Evolutionary conservation across 2,329 filamentous ascomycete species (phyloP).

Genomic region (Pseudopithomyces maydicus): DNA sequence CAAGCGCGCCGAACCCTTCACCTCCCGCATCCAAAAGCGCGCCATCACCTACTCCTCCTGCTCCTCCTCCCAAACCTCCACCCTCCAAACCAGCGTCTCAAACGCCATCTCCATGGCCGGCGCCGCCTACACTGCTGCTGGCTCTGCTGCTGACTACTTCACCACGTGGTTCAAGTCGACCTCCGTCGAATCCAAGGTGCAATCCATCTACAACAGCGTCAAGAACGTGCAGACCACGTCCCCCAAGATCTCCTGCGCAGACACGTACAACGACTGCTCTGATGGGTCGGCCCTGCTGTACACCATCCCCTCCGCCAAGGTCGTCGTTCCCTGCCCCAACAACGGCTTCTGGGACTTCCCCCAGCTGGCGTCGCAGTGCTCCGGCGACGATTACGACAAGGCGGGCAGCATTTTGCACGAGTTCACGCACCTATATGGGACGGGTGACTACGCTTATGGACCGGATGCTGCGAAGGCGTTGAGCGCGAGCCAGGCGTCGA

Average conservation of each 20-base stretch:
- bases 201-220: conserved; percentile 18
- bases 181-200: conserved; percentile 16
- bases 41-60: conserved; percentile 20
- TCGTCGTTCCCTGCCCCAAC: conserved; percentile 15
- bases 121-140: conserved; percentile 17
- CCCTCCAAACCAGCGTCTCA: conserved; percentile 14
- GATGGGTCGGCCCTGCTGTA: conserved; percentile 16
- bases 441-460: conserved; percentile 9
- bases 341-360: conserved; percentile 18
- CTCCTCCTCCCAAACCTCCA: conserved; percentile 15
- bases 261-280: conserved; percentile 16
- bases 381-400: conserved; percentile 15
- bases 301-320: conserved; percentile 10
- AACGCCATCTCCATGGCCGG: conserved; percentile 20
- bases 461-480: conserved; percentile 11
- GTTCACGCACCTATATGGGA: conserved; percentile 16
- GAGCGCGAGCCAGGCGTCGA: conserved; percentile 9
- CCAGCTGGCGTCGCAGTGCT: conserved; percentile 4
- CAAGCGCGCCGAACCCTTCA: conserved; percentile 12
- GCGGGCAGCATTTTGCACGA: conserved; percentile 13
- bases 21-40: conserved; percentile 19
- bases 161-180: conserved; percentile 22
- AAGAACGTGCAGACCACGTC: conserved; percentile 19
- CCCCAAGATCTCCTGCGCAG: conserved; percentile 18
- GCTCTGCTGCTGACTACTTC: conserved; percentile 15